Percentiles rank a stretch among this genome's conserved stretches.
Conservation (phyloP, 257 asterid genomes). For the Forsythia suspensa region DNA sequence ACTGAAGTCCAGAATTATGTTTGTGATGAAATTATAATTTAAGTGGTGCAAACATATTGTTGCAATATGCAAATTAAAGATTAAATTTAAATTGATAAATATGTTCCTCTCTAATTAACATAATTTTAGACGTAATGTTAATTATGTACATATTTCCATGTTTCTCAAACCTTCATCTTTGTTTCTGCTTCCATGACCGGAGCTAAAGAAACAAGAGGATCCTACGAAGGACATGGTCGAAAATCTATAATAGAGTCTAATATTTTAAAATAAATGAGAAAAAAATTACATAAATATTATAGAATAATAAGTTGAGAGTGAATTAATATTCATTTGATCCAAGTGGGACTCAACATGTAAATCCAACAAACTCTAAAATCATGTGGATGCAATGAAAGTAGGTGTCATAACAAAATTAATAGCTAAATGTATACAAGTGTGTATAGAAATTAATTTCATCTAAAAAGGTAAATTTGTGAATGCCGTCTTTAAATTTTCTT, state of each 20-base stretch:
- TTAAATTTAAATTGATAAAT: too few species aligned
- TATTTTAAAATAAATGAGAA: too few species aligned
- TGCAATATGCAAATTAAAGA: too few species aligned
- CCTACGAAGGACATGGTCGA: not conserved
- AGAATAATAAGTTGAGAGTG: not conserved
- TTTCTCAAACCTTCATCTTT: not conserved
- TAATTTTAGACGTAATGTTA: too few species aligned
- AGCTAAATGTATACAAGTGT: not conserved
- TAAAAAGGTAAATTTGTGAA: not conserved
- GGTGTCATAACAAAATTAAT: not conserved
- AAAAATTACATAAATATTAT: not conserved
- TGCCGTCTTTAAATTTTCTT: not conserved
- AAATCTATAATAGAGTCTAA: not conserved
- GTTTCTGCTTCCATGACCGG: not conserved
- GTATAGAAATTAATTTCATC: not conserved
- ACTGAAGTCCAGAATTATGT: too few species aligned
- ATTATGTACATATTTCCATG: too few species aligned
- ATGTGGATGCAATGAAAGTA: not conserved
- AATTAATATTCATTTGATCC: not conserved
- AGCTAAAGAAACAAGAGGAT: too few species aligned
- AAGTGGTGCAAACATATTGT: too few species aligned
- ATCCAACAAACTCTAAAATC: not conserved
- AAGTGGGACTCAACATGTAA: not conserved
- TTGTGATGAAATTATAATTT: too few species aligned
- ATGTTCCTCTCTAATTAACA: too few species aligned